These are phyloP conservation scores for Raffaelea deltoideospora DNA, from an alignment of 2,329 filamentous ascomycete species.

Conservation along the genomic window DNA sequence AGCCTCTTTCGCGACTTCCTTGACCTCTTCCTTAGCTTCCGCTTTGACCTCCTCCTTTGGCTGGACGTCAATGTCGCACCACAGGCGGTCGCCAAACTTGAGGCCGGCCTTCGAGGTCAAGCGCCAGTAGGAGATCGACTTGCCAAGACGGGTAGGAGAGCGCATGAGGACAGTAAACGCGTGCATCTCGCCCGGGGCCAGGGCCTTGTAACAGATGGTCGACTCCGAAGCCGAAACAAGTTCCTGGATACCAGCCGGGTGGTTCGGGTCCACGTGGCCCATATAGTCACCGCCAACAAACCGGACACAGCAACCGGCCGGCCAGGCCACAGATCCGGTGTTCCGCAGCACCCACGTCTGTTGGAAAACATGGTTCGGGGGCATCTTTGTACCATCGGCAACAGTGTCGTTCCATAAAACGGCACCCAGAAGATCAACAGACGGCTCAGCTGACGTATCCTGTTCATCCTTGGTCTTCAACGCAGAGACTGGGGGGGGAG, in stretches of 20 bases:
- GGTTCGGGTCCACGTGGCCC: slow-evolving; percentile 72
- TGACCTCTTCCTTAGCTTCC: slow-evolving; percentile 39
- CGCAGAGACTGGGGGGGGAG: no score
- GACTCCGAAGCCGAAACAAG: slow-evolving; percentile 71
- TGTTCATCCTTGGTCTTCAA: slow-evolving; percentile 8
- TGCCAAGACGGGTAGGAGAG: slow-evolving; percentile 61
- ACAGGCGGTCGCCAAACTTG: slow-evolving; percentile 84
- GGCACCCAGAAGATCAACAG: slow-evolving; percentile 26
- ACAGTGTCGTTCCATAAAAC: slow-evolving; percentile 67
- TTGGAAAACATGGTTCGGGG: slow-evolving; percentile 59
- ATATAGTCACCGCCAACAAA: slow-evolving; percentile 93
- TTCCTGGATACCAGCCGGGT: slow-evolving; percentile 62
- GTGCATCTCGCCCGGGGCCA: slow-evolving; percentile 60
- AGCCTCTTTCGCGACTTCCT: no score
- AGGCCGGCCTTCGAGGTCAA: slow-evolving; percentile 65
- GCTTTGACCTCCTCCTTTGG: slow-evolving; percentile 19
- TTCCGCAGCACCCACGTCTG: slow-evolving; percentile 91
- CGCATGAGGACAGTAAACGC: slow-evolving; percentile 76
- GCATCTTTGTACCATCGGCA: slow-evolving; percentile 58
- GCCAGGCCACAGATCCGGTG: slow-evolving; percentile 66
- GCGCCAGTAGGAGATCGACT: slow-evolving; percentile 91
- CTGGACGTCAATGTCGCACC: slow-evolving; percentile 77
- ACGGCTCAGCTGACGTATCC: slow-evolving; percentile 3
- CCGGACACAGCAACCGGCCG: slow-evolving; percentile 74
- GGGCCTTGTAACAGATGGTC: slow-evolving; percentile 52